Evolutionary conservation across 2,329 filamentous ascomycete species (phyloP).

Genomic region (Stagonosporopsis tanaceti): DNA sequence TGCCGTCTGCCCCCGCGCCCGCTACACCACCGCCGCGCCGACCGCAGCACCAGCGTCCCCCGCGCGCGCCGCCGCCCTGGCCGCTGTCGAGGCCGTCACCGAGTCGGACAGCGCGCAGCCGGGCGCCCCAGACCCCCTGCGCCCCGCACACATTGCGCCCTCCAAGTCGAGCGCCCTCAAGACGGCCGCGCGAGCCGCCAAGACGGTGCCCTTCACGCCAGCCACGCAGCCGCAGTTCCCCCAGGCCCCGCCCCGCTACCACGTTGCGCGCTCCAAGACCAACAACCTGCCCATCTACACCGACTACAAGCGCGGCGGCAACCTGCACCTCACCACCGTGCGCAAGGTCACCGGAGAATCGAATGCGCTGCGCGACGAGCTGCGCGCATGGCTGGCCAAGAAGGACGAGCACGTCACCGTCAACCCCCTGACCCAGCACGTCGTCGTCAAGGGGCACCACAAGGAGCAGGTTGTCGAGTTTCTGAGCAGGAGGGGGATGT

Average conservation of each 20-base stretch:
- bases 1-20: constrained; percentile 6
- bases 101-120: constrained; percentile 45
- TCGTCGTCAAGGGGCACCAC: constrained; percentile 55
- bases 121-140: constrained; percentile 25
- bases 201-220: constrained; percentile 19
- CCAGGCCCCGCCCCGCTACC: constrained; percentile 62
- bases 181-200: constrained; percentile 5
- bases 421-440: constrained; percentile 72
- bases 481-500: constrained; percentile 30
- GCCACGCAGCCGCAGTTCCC: constrained; percentile 18
- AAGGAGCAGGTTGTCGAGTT: constrained; percentile 22
- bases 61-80: constrained; percentile 41
- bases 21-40: constrained; percentile 26
- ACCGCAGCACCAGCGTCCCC: constrained; percentile 34
- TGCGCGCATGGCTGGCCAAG: constrained; percentile 67
- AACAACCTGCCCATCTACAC: constrained; percentile 81
- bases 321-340: constrained; percentile 75
- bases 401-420: constrained; percentile 63
- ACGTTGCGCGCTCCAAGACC: constrained; percentile 74
- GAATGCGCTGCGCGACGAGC: constrained; percentile 67
- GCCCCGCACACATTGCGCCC: constrained; percentile 18
- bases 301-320: constrained; percentile 76
- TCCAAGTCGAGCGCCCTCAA: constrained; percentile 15
- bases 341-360: constrained; percentile 82
- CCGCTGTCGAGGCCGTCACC: constrained; percentile 45